Percentiles rank a stretch among this genome's conserved stretches.
These are phyloP conservation scores for Picochlorum sp. DNA, from an alignment of 139 green algal genomes.

Conservation along the genomic window DNA sequence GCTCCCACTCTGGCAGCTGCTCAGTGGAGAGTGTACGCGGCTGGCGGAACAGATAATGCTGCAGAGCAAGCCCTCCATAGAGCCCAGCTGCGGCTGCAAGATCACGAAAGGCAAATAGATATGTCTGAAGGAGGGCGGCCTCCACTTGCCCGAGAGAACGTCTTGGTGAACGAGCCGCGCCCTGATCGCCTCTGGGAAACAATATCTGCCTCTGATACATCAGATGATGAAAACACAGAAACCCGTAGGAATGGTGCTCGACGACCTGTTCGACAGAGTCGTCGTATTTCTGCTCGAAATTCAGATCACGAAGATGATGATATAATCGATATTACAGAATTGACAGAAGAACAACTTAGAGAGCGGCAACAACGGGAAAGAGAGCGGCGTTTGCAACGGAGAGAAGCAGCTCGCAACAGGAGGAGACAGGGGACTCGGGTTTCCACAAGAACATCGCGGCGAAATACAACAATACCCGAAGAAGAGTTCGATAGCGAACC, in stretches of 20 bases:
- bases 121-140: not conserved
- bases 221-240: conserved; percentile 13
- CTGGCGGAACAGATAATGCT: conserved; percentile 15
- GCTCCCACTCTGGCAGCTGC: conserved; percentile 48
- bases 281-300: not conserved
- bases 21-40: conserved; percentile 33
- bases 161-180: not conserved
- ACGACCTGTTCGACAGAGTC: not conserved
- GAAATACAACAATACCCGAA: not conserved
- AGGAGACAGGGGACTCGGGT: not conserved
- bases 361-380: not conserved
- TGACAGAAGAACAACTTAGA: conserved; percentile 12
- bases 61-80: conserved; percentile 18
- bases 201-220: conserved; percentile 5
- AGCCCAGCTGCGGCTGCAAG: conserved; percentile 19
- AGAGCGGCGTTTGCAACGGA: conserved; percentile 10
- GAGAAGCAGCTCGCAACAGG: not conserved
- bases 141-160: conserved; percentile 2
- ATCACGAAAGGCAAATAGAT: conserved; percentile 16
- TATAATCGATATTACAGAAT: not conserved
- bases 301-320: not conserved
- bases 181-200: conserved; percentile 1
- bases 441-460: not conserved
- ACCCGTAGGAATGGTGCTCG: not conserved
- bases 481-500: not conserved